These are phyloP conservation scores for Penicillium thymicola DNA, from an alignment of 2,329 filamentous ascomycete genomes.

Conservation along the genomic window DNA sequence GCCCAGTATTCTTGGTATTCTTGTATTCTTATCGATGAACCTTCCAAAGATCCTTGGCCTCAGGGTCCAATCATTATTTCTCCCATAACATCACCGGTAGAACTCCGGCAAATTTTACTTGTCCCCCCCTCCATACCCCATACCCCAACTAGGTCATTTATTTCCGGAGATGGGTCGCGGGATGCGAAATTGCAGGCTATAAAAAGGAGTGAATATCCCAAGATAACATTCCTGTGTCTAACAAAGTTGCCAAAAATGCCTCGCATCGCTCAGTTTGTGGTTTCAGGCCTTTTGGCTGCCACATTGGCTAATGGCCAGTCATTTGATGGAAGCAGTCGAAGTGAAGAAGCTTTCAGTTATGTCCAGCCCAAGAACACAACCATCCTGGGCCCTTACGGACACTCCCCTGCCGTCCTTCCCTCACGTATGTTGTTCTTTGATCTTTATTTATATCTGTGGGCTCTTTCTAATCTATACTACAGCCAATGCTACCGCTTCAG, in stretches of 20 bases:
- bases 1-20: not conserved
- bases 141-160: not conserved
- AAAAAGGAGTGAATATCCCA: not conserved
- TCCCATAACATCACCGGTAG: not conserved
- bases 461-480: not conserved
- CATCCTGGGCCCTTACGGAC: constrained; percentile 4
- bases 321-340: constrained; percentile 2
- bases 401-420: constrained; percentile 6
- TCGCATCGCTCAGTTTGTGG: not conserved
- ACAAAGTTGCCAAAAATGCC: not conserved
- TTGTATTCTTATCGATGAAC: not conserved
- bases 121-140: no score
- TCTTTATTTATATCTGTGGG: no score
- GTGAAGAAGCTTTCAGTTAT: constrained; percentile 6
- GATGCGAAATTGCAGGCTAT: not conserved
- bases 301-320: constrained; percentile 1
- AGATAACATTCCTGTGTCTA: not conserved
- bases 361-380: constrained; percentile 7
- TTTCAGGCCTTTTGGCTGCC: constrained; percentile 7
- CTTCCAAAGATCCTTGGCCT: not conserved
- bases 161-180: not conserved
- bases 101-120: not conserved
- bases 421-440: not conserved
- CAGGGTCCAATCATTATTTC: not conserved
- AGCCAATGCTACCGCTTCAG: constrained; percentile 2